Percentiles rank a stretch among this genome's conserved stretches.
Conservation (phyloP, 139 green algal species). For the Closterium sp. region DNA sequence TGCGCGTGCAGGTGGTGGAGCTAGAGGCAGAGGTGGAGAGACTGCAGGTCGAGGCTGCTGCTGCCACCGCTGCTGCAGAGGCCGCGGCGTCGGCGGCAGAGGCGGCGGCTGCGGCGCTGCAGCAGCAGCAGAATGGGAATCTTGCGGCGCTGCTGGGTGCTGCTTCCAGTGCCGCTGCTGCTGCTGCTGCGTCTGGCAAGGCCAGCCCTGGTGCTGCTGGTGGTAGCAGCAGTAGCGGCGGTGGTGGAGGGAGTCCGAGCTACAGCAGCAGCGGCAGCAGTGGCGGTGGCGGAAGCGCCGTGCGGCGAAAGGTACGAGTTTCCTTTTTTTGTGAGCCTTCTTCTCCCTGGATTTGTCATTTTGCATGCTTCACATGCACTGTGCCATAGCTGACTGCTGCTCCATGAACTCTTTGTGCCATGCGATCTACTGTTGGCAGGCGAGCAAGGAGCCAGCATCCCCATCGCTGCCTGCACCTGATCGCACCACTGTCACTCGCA, state of each 20-base stretch:
- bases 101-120: neutral
- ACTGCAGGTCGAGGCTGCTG: neutral
- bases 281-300: neutral
- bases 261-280: neutral
- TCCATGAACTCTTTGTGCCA: too few species aligned
- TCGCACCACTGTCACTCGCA: neutral
- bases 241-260: neutral
- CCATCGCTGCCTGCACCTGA: neutral
- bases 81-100: neutral
- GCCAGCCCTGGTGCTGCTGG: neutral
- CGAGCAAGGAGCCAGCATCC: neutral
- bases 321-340: neutral
- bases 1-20: constrained; percentile 25
- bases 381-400: too few species aligned
- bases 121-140: neutral
- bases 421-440: neutral
- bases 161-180: neutral
- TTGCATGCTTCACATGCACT: too few species aligned
- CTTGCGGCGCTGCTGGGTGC: neutral
- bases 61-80: neutral
- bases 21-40: neutral
- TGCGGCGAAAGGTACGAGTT: neutral
- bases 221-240: neutral
- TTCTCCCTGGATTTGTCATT: neutral
- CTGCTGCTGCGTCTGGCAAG: neutral